A percentile compares a stretch with the other conserved stretches of the same genome.
phyloP scores from a whole-genome alignment of 208 protist species.

The Trypanosoma scelopori region DNA sequence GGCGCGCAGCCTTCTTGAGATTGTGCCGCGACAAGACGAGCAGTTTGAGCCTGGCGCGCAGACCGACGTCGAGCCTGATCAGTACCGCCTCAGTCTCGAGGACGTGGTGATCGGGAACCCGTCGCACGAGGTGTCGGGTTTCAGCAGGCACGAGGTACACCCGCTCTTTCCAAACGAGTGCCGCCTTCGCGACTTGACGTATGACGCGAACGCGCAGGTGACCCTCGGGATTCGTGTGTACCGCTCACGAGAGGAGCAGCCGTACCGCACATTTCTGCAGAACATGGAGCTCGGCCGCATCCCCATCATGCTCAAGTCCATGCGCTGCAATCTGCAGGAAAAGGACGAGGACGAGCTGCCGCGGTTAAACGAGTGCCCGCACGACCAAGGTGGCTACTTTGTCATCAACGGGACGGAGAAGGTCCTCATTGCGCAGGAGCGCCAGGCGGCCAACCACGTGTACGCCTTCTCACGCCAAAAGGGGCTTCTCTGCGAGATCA shows the following conservation, averaged over 20 bases:
- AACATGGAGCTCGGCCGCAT: constrained; percentile 76
- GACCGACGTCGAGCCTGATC: constrained; percentile 48
- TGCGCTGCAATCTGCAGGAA: constrained; percentile 86
- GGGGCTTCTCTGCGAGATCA: constrained; percentile 95
- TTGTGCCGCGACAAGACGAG: constrained; percentile 75
- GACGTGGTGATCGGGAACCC: constrained; percentile 85
- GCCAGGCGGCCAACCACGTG: constrained; percentile 93
- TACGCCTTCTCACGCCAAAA: constrained; percentile 95
- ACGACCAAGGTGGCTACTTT: constrained; percentile 98
- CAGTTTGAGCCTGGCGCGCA: constrained; percentile 71
- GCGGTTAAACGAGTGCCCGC: constrained; percentile 91
- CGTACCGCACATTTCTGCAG: constrained; percentile 26
- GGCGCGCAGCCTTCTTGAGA: constrained; percentile 63
- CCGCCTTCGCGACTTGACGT: constrained; percentile 96
- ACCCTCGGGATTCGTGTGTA: constrained; percentile 39
- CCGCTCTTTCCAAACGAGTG: constrained; percentile 94
- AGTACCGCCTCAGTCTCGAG: constrained; percentile 73
- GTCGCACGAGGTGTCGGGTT: constrained; percentile 60
- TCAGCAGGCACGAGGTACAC: constrained; percentile 50
- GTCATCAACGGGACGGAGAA: constrained; percentile 98
- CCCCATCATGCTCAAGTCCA: constrained; percentile 96
- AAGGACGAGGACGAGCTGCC: constrained; percentile 61
- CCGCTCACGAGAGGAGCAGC: constrained; percentile 33
- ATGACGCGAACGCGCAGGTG: constrained; percentile 75
- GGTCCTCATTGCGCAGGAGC: constrained; percentile 93